A percentile compares a stretch with the other conserved stretches of the same genome.
Evolutionary conservation across 306 rosid species (phyloP).

Genomic region (Inga laurina): DNA sequence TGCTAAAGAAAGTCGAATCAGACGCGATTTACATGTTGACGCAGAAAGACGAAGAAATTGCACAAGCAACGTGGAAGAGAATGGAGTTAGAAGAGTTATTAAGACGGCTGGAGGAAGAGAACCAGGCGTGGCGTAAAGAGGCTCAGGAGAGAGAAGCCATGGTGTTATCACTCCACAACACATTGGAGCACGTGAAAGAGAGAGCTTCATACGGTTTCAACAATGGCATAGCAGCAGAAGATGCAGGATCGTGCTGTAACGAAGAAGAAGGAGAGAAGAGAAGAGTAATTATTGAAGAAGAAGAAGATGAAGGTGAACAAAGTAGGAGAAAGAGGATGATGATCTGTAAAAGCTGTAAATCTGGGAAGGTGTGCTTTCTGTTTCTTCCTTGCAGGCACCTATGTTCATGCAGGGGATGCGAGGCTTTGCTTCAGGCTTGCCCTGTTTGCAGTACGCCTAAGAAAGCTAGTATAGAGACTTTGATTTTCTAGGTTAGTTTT

Average conservation of each 20-base stretch:
- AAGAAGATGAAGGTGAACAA: conserved; percentile 1
- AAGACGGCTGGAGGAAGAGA: conserved; percentile 61
- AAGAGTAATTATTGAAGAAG: background rate
- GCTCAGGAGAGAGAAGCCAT: conserved; percentile 64
- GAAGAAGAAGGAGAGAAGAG: background rate
- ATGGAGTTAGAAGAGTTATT: conserved; percentile 57
- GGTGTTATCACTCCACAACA: conserved; percentile 49
- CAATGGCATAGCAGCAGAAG: conserved; percentile 38
- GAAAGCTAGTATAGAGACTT: conserved; percentile 71
- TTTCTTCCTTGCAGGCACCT: conserved; percentile 92
- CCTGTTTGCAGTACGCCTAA: conserved; percentile 66
- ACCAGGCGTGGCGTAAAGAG: conserved; percentile 52
- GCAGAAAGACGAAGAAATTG: conserved; percentile 62
- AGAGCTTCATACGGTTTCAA: conserved; percentile 27
- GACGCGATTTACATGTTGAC: conserved; percentile 27
- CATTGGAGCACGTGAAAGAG: conserved; percentile 58
- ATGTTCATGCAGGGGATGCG: conserved; percentile 72
- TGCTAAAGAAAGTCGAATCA: conserved; percentile 48
- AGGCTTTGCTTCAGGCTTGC: conserved; percentile 60
- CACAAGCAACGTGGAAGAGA: conserved; percentile 41
- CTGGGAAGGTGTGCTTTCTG: conserved; percentile 51
- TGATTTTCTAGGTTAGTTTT: conserved; percentile 62
- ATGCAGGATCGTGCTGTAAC: conserved; percentile 67
- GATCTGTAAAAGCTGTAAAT: conserved; percentile 62
- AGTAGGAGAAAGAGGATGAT: conserved; percentile 24